Evolutionary conservation across 2,329 filamentous ascomycete species (phyloP), one percentile per base, ranked within the genome.

Genomic region (Onygenales sp.): DNA sequence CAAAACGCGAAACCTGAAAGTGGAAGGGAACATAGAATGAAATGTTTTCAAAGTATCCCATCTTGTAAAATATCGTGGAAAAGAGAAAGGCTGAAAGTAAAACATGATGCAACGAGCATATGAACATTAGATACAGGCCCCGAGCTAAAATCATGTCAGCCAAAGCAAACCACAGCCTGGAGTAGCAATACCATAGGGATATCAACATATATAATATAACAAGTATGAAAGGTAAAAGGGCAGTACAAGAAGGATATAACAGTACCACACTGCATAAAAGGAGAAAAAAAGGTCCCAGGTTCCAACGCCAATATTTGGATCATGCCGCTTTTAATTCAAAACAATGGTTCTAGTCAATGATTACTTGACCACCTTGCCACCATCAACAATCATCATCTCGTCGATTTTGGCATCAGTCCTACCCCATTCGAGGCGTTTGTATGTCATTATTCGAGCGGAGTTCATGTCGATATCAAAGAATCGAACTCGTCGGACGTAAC

Each of bases 391-490:
- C 60, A 82, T 77, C 69, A 81, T 75, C 63, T 83, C 79, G 59
- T 83, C 80, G 47, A 83, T 66, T 57, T 72, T 72, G 59, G 72
- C 71, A 50, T 73, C 73, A 3, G 70, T 75, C 31, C 78, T 74
- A 6, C 80, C 80, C 61, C 77, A 80, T 65, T 97, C 92, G 13
- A 95, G 75, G 49, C 93, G 80, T 74, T 96, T 97, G 81, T 92
- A 98, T 0, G 92, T 98, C 48, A 81, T 83, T 60, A 98, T 91
- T 46, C 88, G 82, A 6, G 87, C 92, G 55, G 88, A 83, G 65
- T 95, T 95, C 71, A 91, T 88, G 68, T 98, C 92, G 49, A 98
- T 82, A 62, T 97, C 92, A 66, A 93, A 98, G 43, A 98, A 80
- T 47, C 93, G 81, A 51, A 96, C 79, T 33, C 90, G 83, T 31